Evolutionary conservation across 202 grass and related monocot species (phyloP), one percentile per base, ranked within the genome.

Genomic region (Schoenoplectus triqueter): DNA sequence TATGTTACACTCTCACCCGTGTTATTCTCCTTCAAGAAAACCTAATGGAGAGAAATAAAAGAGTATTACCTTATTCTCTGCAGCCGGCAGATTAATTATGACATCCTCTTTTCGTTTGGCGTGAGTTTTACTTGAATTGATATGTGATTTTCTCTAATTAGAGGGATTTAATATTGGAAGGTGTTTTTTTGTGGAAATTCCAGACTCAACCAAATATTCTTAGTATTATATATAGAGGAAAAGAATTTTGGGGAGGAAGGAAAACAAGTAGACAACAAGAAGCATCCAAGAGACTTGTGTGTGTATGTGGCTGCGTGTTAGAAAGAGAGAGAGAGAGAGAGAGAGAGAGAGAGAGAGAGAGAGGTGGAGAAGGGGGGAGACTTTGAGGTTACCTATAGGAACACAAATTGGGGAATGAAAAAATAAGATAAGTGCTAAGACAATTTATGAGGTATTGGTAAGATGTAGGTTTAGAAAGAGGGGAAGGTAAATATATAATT

Each of bases 221-320:
- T 31, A 31, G 31, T 31, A 31, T 31, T 31, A 31, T 31, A 31
- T 39, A 84, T 31, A 31, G 76, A 46, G 87, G 76, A 71, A 89
- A 73, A 61, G 83, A 84, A 91, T 78, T 84, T 88, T 87, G 86
- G 82, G 78, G 87, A 67, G 18, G 63, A 13, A 66, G 6, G 66
- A 15, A 46, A 19, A 52, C 31, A 31, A 31, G 31, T 31, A 31
- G 62, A 78, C 51, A 74, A 42, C 18, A 67, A 75, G 15, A 62
- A 70, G 44, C 56, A 56, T 40, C 66, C 64, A 79, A 62, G 62
- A 51, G 62, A 70, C 65, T 54, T 62, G 31, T 31, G 31, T 31
- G 31, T 31, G 31, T 31, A 31, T 31, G 31, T 31, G 31, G 31
- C 31, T 31, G 31, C 31, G 31, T 31, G 31, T 31, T 31, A 31